These are phyloP conservation scores for Sclerotinia nivalis DNA, from an alignment of 2,329 filamentous ascomycete genomes.

Conservation along the genomic window DNA sequence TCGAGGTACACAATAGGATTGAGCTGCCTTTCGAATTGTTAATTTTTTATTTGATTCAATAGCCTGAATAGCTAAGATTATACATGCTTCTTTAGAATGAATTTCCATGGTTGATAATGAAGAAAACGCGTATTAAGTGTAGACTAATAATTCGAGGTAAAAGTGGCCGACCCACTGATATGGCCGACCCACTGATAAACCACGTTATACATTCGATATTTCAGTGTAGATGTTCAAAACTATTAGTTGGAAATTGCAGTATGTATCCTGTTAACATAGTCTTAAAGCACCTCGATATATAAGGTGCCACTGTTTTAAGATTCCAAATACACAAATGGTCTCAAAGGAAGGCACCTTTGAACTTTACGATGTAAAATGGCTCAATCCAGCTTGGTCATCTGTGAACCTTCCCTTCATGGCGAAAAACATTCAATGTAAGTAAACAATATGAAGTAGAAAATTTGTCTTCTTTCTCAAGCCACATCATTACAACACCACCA, in stretches of 20 bases:
- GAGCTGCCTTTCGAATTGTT: too few species aligned
- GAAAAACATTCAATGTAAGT: not conserved
- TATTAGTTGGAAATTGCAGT: not conserved
- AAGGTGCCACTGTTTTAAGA: not conserved
- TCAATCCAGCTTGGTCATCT: not conserved
- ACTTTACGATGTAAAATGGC: not conserved
- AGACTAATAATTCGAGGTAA: too few species aligned
- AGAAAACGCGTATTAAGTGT: too few species aligned
- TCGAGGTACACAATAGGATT: too few species aligned
- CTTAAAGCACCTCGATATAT: not conserved
- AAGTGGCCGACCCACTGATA: too few species aligned
- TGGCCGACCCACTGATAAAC: too few species aligned
- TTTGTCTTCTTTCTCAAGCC: not conserved
- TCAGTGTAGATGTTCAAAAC: not conserved
- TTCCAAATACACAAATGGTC: not conserved
- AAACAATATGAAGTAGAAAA: not conserved
- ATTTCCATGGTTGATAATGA: too few species aligned
- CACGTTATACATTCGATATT: not conserved
- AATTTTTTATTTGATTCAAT: too few species aligned
- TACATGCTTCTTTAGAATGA: too few species aligned
- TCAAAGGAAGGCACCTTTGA: not conserved
- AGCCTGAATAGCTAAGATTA: too few species aligned
- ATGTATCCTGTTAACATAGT: too few species aligned
- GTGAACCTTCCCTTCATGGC: not conserved
- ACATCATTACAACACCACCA: not conserved